phyloP scores from a whole-genome alignment of 2,329 filamentous ascomycete genomes.

The Trichoderma arundinaceum region DNA sequence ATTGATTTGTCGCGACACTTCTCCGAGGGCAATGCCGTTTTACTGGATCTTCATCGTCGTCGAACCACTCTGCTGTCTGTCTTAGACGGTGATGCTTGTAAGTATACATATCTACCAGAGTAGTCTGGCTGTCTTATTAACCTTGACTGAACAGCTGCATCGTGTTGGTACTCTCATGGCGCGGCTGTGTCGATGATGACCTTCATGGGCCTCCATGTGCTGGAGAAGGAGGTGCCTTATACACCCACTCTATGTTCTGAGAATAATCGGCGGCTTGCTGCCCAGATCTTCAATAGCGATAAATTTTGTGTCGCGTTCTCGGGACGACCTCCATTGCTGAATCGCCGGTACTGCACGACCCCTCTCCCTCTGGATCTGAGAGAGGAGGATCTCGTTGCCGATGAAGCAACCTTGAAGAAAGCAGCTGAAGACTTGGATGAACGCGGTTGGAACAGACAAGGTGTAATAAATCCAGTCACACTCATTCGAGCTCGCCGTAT shows the following conservation, averaged over 20 bases:
- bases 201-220: slow-evolving; percentile 46
- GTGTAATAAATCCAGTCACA: slow-evolving; percentile 51
- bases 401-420: slow-evolving; percentile 41
- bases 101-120: neutral
- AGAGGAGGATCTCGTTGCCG: slow-evolving; percentile 55
- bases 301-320: slow-evolving; percentile 58
- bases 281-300: slow-evolving; percentile 51
- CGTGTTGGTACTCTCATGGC: slow-evolving; percentile 47
- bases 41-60: slow-evolving; percentile 47
- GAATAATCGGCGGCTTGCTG: slow-evolving; percentile 42
- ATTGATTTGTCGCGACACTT: slow-evolving; percentile 35
- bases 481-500: slow-evolving; percentile 53
- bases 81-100: slow-evolving; percentile 49
- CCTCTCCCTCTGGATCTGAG: slow-evolving; percentile 60
- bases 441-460: slow-evolving; percentile 58
- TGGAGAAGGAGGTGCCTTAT: slow-evolving; percentile 38
- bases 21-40: slow-evolving; percentile 43
- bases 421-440: slow-evolving; percentile 47
- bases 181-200: slow-evolving; percentile 47
- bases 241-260: slow-evolving; percentile 46
- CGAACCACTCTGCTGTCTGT: slow-evolving; percentile 46
- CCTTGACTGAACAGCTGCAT: neutral
- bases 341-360: slow-evolving; percentile 58
- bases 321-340: slow-evolving; percentile 59
- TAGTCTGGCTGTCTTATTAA: neutral